Evolutionary conservation across 2,329 filamentous ascomycete species (phyloP), one percentile per base, ranked within the genome.

Genomic region (Xylariaceae sp.): DNA sequence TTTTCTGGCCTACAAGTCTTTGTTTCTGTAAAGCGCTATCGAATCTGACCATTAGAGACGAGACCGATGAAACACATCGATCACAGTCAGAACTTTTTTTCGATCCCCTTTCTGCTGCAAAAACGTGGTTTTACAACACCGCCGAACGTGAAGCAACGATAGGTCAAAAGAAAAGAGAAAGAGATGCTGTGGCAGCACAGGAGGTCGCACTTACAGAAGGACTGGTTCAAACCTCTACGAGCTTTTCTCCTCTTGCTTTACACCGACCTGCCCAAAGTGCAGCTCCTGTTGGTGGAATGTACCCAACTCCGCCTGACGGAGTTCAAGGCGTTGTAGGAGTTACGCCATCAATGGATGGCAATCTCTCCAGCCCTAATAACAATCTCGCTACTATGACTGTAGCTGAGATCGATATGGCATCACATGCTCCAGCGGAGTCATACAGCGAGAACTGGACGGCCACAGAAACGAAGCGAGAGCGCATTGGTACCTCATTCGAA

Each of bases 291-390:
- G 82, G 83, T 37, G 80, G 82, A 2, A 85, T 91, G 73, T 91
- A 91, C 68, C 88, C 87, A 7, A 91, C 88, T 5, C 88, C 88
- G 2, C 88, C 88, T 9, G 88, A 90, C 67, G 87, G 80, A 12
- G 74, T 87, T 16, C 85, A 85, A 36, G 78, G 79, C 48, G 73
- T 75, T 2, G 72, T 79, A 8, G 85, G 79, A 3, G 77, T 81
- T 6, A 83, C 83, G 0, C 82, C 84, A 3, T 82, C 82, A 1
- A 77, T 86, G 50, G 85, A 88, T 55, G 81, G 79, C 4, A 78
- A 76, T 2, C 75, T 76, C 1, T 82, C 82, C 2, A 88, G 85
- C 49, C 85, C 86, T 0, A 79, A 77, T 3, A 82, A 83, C 37
- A 74, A 72, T 33, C 63, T 67, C 2, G 60, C 61, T 11, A 59